Evolutionary conservation across 2,329 filamentous ascomycete genomes (phyloP).

Genomic region (Aspergillus uvarum): DNA sequence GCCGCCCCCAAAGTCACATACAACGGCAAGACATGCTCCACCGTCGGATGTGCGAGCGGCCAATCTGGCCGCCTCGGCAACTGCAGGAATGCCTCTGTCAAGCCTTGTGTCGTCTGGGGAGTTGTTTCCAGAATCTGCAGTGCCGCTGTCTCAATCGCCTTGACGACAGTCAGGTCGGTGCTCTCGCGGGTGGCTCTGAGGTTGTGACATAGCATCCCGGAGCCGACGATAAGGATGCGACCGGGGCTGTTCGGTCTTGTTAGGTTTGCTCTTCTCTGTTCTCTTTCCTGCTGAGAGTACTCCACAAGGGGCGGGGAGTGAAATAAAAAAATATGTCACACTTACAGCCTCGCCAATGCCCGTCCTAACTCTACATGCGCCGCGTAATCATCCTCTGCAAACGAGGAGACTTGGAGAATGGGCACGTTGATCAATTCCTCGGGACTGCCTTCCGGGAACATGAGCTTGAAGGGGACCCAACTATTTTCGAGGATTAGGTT

Average conservation of each 20-base stretch:
- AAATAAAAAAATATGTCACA: neutral
- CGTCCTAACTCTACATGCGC: neutral
- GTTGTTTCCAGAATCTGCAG: neutral
- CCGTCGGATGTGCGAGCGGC: neutral
- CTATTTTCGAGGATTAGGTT: neutral
- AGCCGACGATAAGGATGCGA: neutral
- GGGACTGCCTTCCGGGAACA: neutral
- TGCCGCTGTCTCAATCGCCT: neutral
- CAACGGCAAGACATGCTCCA: constrained; percentile 3
- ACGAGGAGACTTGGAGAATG: neutral
- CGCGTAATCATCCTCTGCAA: neutral
- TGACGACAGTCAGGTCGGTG: neutral
- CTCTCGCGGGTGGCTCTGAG: neutral
- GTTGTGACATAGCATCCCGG: constrained; percentile 3
- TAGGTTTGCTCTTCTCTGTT: neutral
- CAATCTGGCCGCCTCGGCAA: neutral
- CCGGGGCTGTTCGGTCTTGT: neutral
- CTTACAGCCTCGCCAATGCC: neutral
- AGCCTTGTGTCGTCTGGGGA: neutral
- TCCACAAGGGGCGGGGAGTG: neutral
- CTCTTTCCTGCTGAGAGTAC: neutral
- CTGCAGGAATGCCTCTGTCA: neutral
- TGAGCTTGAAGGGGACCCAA: constrained; percentile 4
- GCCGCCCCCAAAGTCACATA: neutral
- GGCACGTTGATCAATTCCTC: neutral